These are phyloP conservation scores for Sextonia rubra DNA, from an alignment of 164 flowering plant genomes.

Conservation along the genomic window DNA sequence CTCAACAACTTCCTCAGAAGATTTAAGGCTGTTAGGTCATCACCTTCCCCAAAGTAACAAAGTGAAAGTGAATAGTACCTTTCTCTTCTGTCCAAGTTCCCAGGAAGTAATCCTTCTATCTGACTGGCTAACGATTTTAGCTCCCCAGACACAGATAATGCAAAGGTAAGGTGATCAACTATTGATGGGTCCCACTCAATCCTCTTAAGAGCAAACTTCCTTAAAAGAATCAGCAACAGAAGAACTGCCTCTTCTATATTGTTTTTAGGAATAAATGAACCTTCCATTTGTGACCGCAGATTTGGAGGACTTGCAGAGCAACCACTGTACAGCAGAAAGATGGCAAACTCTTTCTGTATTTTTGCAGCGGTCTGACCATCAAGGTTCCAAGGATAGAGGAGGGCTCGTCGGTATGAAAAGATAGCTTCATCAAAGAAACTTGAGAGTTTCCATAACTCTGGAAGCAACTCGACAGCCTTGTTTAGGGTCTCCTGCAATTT, in stretches of 20 bases:
- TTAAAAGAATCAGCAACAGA: constrained; percentile 55
- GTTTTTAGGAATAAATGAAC: constrained; percentile 72
- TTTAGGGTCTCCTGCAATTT: constrained; percentile 71
- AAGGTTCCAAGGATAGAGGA: constrained; percentile 76
- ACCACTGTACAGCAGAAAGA: constrained; percentile 82
- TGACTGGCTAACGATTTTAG: constrained; percentile 44
- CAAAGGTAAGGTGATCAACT: constrained; percentile 75
- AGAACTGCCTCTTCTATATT: constrained; percentile 87
- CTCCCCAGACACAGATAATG: constrained; percentile 63
- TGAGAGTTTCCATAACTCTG: constrained; percentile 73
- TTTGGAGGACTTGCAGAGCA: constrained; percentile 72
- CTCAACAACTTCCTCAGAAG: constrained; percentile 52
- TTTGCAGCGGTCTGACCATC: constrained; percentile 53
- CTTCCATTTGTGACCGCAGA: constrained; percentile 69
- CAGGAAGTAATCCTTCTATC: constrained; percentile 69
- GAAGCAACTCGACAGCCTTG: constrained; percentile 81
- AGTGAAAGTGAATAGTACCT: constrained; percentile 53
- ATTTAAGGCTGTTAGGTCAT: constrained; percentile 52
- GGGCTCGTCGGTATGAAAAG: constrained; percentile 65
- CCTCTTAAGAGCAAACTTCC: constrained; percentile 37
- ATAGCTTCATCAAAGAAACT: constrained; percentile 57
- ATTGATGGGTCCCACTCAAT: constrained; percentile 79
- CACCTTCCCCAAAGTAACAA: constrained; percentile 77
- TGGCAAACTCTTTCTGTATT: constrained; percentile 76
- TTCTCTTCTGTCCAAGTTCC: constrained; percentile 43